A percentile compares a stretch with the other conserved stretches of the same genome.
Evolutionary conservation across 2,329 filamentous ascomycete genomes (phyloP).

Genomic region (Apiospora sp.): DNA sequence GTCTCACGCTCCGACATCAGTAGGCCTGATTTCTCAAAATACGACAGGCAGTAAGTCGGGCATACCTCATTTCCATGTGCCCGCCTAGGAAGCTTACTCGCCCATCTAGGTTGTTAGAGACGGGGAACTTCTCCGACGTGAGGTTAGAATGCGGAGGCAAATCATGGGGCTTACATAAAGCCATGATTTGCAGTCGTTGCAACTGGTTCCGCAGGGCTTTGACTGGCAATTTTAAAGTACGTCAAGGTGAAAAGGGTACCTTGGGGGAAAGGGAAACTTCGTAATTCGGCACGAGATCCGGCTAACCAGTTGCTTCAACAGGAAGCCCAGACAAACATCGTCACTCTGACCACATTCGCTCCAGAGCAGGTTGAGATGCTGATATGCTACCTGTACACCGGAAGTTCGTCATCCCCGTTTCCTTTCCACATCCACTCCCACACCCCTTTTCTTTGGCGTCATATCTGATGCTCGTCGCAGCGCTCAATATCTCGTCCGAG

Average conservation of each 20-base stretch:
- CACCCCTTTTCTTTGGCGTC: not conserved
- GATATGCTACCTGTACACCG: conserved; percentile 1
- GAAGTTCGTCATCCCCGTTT: not conserved
- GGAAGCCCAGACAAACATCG: conserved; percentile 16
- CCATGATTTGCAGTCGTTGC: not conserved
- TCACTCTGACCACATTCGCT: not conserved
- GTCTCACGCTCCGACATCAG: not conserved
- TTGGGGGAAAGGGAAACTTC: not conserved
- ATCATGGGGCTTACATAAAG: not conserved
- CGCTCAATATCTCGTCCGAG: not conserved
- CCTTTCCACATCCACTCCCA: not conserved
- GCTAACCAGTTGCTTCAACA: not conserved
- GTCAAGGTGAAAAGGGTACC: not conserved
- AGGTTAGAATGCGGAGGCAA: not conserved
- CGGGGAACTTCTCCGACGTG: not conserved
- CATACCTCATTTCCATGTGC: not conserved
- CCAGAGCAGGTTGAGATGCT: conserved; percentile 1
- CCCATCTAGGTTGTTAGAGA: not conserved
- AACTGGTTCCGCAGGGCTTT: not conserved
- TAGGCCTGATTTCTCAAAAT: not conserved
- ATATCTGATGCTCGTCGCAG: not conserved
- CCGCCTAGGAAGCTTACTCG: not conserved
- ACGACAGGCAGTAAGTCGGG: not conserved
- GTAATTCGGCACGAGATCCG: not conserved
- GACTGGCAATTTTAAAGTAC: conserved; percentile 4